Conservation (phyloP, 352 stramenopile species). For the Globisporangium spinosum region DNA sequence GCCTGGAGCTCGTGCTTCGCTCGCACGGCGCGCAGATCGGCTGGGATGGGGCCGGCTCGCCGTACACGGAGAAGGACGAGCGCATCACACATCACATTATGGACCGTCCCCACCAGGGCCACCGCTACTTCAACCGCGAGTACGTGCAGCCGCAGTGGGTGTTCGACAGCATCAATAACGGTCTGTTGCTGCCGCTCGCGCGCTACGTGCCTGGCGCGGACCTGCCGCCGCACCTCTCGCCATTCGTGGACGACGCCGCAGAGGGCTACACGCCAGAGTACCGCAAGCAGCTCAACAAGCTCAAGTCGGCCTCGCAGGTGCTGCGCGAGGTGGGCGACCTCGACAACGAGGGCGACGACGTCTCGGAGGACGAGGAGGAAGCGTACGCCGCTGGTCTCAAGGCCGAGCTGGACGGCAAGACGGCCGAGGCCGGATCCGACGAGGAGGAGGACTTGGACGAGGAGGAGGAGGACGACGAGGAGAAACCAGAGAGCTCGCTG, state of each 20-base stretch:
- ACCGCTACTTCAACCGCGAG: conserved; percentile 91
- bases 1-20: conserved; percentile 94
- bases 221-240: conserved; percentile 90
- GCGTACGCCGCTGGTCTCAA: conserved; percentile 77
- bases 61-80: conserved; percentile 87
- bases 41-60: conserved; percentile 93
- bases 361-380: conserved; percentile 65
- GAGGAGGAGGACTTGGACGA: conserved; percentile 34
- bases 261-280: conserved; percentile 98
- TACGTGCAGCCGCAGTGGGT: conserved; percentile 99
- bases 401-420: conserved; percentile 62
- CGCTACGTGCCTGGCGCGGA: conserved; percentile 91
- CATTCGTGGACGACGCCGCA: conserved; percentile 96
- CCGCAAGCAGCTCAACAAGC: conserved; percentile 85
- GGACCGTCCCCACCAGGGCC: conserved; percentile 90
- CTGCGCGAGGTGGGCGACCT: conserved; percentile 53
- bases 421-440: conserved; percentile 27
- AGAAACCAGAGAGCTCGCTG: conserved; percentile 26
- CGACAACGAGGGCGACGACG: conserved; percentile 41
- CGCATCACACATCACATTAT: conserved; percentile 97
- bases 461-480: conserved; percentile 27
- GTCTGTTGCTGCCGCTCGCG: conserved; percentile 90
- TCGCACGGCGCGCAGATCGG: conserved; percentile 93
- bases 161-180: conserved; percentile 97
- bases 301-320: conserved; percentile 80